Evolutionary conservation across 257 asterid genomes (phyloP), one percentile per base, ranked within the genome.

Genomic region (Petunia axillaris): DNA sequence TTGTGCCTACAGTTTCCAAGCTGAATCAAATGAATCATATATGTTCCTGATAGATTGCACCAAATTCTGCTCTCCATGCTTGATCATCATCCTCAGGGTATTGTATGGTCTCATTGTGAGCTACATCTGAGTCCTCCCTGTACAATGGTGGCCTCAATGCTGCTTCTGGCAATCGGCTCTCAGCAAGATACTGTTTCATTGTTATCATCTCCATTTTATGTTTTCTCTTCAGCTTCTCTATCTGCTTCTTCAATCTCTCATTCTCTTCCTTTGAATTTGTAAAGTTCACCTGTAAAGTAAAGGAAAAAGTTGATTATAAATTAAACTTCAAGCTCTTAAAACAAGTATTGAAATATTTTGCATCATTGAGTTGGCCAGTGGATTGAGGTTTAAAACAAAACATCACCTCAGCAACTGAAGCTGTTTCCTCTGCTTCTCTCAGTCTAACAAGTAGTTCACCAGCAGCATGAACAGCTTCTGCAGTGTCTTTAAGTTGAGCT

Each of bases 1-100:
- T 70, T 59, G 16, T 59, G 64, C 64, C 64, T 73, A 40, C 37
- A 16, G n/a, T 3, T 16, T 8, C 48, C 10, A 48, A 13, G 58
- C 44, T 7, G 35, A 60, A 16, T 77, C 36, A 43, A 10, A 41
- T 8, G 16, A 38, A 37, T 2, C 71, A 66, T 5, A 60, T 52
- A 8, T 60, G 95, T 44, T 95, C 97, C 85, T 96, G 99, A 85
- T 96, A 96, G 55, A 91, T 96, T 60, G 99, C 91, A 25, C 99
- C 99, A 71, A 96, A 96, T 83, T 96, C 99, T 35, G 97, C 98
- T 83, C 97, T 90, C 99, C 99, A 96, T 6, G 98, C 97, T 83
- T 93, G 93, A 81, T 95, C 99, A 78, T 96, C 98, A 36, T 90
- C 88, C 50, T 79, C 85, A 8, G 81, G 65, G 40, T 79, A 55